phyloP scores from a whole-genome alignment of 768 basidiomycete species.

The Sarcodon aspratus region DNA sequence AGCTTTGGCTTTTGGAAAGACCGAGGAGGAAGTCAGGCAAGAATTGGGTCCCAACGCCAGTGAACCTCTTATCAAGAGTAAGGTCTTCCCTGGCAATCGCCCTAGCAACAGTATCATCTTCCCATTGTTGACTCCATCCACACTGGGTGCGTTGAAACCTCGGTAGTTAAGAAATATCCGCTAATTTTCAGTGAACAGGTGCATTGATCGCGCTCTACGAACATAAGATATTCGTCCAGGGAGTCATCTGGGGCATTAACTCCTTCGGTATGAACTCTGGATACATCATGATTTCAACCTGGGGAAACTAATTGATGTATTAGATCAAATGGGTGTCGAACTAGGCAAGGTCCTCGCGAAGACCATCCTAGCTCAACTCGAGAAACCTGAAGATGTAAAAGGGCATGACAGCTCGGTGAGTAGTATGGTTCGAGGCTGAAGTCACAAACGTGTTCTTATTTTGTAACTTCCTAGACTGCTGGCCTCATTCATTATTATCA shows the following conservation, averaged over 20 bases:
- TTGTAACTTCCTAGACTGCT: conserved; percentile 50
- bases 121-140: conserved; percentile 83
- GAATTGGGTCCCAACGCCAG: conserved; percentile 61
- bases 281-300: background rate
- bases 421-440: background rate
- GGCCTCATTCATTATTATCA: conserved; percentile 97
- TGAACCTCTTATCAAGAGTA: conserved; percentile 86
- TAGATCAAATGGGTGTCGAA: conserved; percentile 99
- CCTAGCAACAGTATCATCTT: conserved; percentile 97
- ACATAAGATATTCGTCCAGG: conserved; percentile 99
- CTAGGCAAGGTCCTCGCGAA: conserved; percentile 96
- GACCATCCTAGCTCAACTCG: conserved; percentile 85
- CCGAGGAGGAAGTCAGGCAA: conserved; percentile 70
- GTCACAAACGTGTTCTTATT: conserved; percentile 3
- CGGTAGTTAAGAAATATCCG: conserved; percentile 8
- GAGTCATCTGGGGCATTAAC: conserved; percentile 97
- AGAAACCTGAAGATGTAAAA: conserved; percentile 62
- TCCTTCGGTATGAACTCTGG: conserved; percentile 63
- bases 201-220: conserved; percentile 86
- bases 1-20: conserved; percentile 96
- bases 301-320: background rate
- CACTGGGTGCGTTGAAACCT: conserved; percentile 41
- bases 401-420: conserved; percentile 82
- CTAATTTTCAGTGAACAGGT: background rate
- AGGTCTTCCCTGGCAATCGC: conserved; percentile 96